Evolutionary conservation across 2,329 filamentous ascomycete genomes (phyloP).

Genomic region (Sordariomycetes sp.): DNA sequence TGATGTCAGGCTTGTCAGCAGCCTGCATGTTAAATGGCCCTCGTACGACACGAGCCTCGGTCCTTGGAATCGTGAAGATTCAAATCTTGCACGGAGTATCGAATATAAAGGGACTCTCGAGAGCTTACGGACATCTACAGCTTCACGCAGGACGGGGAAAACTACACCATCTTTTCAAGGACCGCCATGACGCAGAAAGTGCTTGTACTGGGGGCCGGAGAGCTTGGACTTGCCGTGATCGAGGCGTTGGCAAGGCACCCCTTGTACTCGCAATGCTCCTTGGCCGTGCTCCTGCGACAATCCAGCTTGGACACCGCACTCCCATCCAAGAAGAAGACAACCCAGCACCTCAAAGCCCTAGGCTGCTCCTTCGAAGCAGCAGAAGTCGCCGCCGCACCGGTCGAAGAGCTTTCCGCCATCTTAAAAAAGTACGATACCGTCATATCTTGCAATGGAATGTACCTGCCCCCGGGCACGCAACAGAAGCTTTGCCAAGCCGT

Average conservation of each 20-base stretch:
- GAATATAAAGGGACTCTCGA: no score
- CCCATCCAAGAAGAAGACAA: constrained; percentile 22
- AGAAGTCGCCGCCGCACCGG: constrained; percentile 30
- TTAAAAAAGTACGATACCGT: constrained; percentile 42
- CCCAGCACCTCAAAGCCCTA: constrained; percentile 23
- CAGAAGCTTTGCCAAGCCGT: constrained; percentile 47
- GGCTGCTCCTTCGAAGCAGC: constrained; percentile 31
- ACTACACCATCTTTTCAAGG: no score
- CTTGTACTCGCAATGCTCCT: constrained; percentile 16
- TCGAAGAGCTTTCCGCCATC: constrained; percentile 25
- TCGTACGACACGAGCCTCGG: no score
- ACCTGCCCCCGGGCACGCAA: constrained; percentile 43
- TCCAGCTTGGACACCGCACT: constrained; percentile 30
- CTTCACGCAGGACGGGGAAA: no score
- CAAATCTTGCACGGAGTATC: no score
- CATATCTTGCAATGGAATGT: constrained; percentile 54
- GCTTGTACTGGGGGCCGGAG: constrained; percentile 58
- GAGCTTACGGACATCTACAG: no score
- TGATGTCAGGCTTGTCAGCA: no score
- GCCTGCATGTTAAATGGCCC: no score
- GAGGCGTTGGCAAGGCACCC: constrained; percentile 38
- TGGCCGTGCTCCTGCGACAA: constrained; percentile 46
- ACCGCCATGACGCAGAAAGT: constrained; percentile 20
- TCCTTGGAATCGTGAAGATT: no score
- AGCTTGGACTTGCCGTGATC: constrained; percentile 51